These are phyloP conservation scores for Crassisporium funariophilum DNA, from an alignment of 768 basidiomycete genomes.

Conservation along the genomic window DNA sequence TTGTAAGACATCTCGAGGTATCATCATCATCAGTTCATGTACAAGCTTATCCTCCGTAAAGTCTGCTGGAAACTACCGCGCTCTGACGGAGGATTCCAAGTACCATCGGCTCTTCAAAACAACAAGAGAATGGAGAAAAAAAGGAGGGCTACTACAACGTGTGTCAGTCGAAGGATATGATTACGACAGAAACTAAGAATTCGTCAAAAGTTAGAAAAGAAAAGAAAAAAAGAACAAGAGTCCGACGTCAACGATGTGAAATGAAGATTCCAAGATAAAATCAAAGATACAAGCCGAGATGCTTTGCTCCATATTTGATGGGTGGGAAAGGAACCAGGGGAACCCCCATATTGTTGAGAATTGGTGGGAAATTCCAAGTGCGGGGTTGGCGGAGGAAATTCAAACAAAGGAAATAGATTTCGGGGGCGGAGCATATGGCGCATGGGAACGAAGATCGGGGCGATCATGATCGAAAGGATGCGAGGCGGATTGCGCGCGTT, in stretches of 20 bases:
- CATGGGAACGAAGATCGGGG: neutral
- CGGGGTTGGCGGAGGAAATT: too few relatives aligned
- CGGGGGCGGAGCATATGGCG: neutral
- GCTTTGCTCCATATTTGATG: neutral
- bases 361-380: too few relatives aligned
- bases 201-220: conserved; percentile 11
- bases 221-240: conserved; percentile 11
- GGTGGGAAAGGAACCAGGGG: neutral
- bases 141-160: too few relatives aligned
- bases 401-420: neutral
- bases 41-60: too few relatives aligned
- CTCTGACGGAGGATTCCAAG: too few relatives aligned
- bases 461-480: conserved; percentile 13
- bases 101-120: too few relatives aligned
- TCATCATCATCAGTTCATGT: too few relatives aligned
- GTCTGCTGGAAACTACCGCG: too few relatives aligned
- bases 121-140: too few relatives aligned
- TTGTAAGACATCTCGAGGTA: too few relatives aligned
- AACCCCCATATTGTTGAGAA: neutral
- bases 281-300: conserved; percentile 11
- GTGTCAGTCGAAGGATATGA: too few relatives aligned
- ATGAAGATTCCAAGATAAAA: conserved; percentile 14
- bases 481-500: neutral
- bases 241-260: conserved; percentile 1
- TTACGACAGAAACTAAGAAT: conserved; percentile 3